Evolutionary conservation across 2,329 filamentous ascomycete species (phyloP).

Genomic region (Bipolaris sorokiniana): DNA sequence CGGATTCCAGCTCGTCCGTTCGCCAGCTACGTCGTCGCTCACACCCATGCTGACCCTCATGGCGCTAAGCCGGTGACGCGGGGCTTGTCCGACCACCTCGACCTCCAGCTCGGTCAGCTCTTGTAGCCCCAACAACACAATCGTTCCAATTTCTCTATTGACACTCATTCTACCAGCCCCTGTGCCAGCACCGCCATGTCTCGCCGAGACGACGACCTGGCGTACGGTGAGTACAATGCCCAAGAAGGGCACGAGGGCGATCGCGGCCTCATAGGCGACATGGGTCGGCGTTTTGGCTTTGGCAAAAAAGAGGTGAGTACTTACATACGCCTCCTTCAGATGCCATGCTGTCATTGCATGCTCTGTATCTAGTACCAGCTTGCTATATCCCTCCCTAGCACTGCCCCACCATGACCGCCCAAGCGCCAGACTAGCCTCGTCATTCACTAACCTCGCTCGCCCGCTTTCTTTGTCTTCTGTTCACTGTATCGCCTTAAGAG

Average conservation of each 20-base stretch:
- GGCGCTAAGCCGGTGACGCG: conserved; percentile 30
- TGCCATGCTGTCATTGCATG: conserved; percentile 28
- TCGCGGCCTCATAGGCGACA: conserved; percentile 60
- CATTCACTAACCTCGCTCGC: conserved; percentile 9
- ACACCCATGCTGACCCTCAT: conserved; percentile 7
- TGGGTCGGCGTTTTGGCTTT: conserved; percentile 55
- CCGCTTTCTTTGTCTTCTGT: conserved; percentile 2
- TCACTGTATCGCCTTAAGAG: conserved; percentile 3
- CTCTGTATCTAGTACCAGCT: conserved; percentile 15
- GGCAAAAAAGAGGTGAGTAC: conserved; percentile 41
- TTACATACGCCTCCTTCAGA: conserved; percentile 15
- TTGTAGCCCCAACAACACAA: conserved; percentile 11
- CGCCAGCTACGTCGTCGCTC: not conserved
- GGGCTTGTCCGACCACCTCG: conserved; percentile 15
- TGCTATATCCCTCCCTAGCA: conserved; percentile 17
- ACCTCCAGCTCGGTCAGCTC: conserved; percentile 8
- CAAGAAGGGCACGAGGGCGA: conserved; percentile 51
- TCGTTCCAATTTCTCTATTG: not conserved
- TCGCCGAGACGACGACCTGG: conserved; percentile 58
- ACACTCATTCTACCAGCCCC: conserved; percentile 11
- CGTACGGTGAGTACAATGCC: conserved; percentile 61
- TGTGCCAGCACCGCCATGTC: conserved; percentile 36
- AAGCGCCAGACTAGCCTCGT: conserved; percentile 21
- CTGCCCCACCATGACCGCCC: conserved; percentile 17
- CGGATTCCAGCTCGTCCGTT: conserved; percentile 11